Conservation (phyloP, 1,139 yeast species). For the Taiozyma onychis region DNA sequence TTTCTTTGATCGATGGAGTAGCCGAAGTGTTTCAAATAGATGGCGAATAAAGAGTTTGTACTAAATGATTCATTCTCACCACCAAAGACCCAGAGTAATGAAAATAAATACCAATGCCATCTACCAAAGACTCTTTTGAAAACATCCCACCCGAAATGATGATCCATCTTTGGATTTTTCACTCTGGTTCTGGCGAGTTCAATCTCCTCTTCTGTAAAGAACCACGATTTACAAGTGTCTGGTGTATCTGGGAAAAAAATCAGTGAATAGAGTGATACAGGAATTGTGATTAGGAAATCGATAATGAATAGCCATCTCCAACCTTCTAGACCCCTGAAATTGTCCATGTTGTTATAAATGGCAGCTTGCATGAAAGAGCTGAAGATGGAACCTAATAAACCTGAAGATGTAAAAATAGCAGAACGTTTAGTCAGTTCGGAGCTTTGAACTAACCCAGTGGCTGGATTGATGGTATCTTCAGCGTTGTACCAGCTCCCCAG, state of each 20-base stretch:
- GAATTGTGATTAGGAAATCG: conserved; percentile 52
- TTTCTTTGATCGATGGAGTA: conserved; percentile 44
- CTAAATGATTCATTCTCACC: conserved; percentile 55
- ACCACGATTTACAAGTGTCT: conserved; percentile 37
- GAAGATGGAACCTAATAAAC: conserved; percentile 46
- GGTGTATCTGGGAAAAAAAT: conserved; percentile 57
- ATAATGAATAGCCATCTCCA: conserved; percentile 71
- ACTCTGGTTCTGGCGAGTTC: conserved; percentile 34
- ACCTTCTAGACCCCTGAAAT: conserved; percentile 43
- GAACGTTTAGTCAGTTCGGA: conserved; percentile 42
- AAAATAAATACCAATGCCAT: conserved; percentile 58
- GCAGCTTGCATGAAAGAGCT: conserved; percentile 58
- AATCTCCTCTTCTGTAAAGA: conserved; percentile 35
- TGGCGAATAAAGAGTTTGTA: conserved; percentile 45
- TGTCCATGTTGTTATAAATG: conserved; percentile 44
- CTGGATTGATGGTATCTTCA: conserved; percentile 18
- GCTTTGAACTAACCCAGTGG: conserved; percentile 17
- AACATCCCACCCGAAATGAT: conserved; percentile 39
- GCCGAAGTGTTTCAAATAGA: conserved; percentile 40
- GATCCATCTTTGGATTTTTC: conserved; percentile 31
- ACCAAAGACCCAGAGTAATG: conserved; percentile 51
- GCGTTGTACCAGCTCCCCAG: conserved; percentile 47
- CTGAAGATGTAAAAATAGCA: conserved; percentile 49
- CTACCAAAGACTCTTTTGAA: conserved; percentile 42
- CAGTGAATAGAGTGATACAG: conserved; percentile 49